Percentiles rank a stretch among this genome's conserved stretches.
Conservation (phyloP, 2,329 filamentous ascomycete genomes). For the Sclerotinia subarctica region DNA sequence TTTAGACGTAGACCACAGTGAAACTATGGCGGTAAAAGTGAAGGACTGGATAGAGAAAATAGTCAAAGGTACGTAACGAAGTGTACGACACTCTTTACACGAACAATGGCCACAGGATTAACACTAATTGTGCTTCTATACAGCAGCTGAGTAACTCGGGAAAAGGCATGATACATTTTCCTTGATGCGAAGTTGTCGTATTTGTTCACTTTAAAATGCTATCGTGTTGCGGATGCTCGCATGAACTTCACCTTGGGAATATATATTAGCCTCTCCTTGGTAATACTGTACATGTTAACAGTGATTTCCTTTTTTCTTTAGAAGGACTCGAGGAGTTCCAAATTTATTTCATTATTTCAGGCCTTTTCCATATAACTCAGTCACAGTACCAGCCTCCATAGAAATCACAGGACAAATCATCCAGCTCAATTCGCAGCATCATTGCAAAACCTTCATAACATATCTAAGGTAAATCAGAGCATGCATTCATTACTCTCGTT, state of each 20-base stretch:
- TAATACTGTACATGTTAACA: not conserved
- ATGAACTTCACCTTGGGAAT: not conserved
- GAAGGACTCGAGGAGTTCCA: no score
- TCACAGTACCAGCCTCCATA: no score
- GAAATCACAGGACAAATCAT: not conserved
- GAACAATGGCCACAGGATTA: not conserved
- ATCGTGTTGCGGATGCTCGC: not conserved
- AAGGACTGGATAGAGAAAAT: constrained; percentile 39
- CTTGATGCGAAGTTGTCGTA: not conserved
- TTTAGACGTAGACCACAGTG: constrained; percentile 43
- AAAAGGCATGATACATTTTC: not conserved
- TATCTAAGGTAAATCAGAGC: not conserved
- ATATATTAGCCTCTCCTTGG: not conserved
- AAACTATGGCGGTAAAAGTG: constrained; percentile 49
- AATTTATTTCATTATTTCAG: not conserved
- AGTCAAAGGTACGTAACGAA: constrained; percentile 16
- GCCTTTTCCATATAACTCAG: not conserved
- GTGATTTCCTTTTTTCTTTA: not conserved
- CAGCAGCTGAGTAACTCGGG: not conserved
- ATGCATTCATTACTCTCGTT: not conserved
- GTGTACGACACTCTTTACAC: not conserved
- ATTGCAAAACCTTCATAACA: not conserved
- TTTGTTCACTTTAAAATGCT: not conserved
- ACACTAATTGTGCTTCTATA: not conserved
- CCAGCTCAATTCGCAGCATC: not conserved